phyloP scores from a whole-genome alignment of 2,329 filamentous ascomycete species.

The Lojkania enalia region DNA sequence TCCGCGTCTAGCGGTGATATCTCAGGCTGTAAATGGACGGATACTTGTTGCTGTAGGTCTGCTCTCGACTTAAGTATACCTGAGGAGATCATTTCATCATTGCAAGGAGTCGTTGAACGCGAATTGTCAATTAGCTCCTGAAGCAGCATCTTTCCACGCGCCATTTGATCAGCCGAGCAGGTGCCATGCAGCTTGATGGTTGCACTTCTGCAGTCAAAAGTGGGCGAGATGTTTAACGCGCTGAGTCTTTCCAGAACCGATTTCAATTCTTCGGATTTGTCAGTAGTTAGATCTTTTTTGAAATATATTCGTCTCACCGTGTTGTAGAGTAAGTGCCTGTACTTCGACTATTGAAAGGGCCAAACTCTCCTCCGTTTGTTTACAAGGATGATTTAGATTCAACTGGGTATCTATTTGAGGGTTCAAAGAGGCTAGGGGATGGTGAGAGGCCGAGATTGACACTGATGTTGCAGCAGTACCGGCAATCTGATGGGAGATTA shows the following conservation, averaged over 20 bases:
- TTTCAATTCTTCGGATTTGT: slow-evolving; percentile 5
- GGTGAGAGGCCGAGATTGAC: too few relatives aligned
- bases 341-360: neutral
- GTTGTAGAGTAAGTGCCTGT: neutral
- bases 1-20: slow-evolving; percentile 6
- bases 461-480: too few relatives aligned
- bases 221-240: slow-evolving; percentile 2
- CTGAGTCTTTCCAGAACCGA: slow-evolving; percentile 1
- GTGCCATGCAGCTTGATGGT: slow-evolving; percentile 7
- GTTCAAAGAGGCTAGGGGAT: too few relatives aligned
- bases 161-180: slow-evolving; percentile 2
- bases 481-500: too few relatives aligned
- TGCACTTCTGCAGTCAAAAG: slow-evolving; percentile 1
- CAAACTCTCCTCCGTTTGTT: neutral
- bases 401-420: too few relatives aligned
- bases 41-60: slow-evolving; percentile 9
- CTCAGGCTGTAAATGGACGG: slow-evolving; percentile 7
- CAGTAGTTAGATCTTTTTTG: too few relatives aligned
- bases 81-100: neutral
- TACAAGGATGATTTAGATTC: neutral
- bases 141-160: slow-evolving; percentile 4
- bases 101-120: neutral
- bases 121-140: slow-evolving; percentile 2
- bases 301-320: too few relatives aligned
- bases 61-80: neutral